Base-by-base conservation (phyloP, 176 grass and related monocot species). In the Carex myosuroides region DNA sequence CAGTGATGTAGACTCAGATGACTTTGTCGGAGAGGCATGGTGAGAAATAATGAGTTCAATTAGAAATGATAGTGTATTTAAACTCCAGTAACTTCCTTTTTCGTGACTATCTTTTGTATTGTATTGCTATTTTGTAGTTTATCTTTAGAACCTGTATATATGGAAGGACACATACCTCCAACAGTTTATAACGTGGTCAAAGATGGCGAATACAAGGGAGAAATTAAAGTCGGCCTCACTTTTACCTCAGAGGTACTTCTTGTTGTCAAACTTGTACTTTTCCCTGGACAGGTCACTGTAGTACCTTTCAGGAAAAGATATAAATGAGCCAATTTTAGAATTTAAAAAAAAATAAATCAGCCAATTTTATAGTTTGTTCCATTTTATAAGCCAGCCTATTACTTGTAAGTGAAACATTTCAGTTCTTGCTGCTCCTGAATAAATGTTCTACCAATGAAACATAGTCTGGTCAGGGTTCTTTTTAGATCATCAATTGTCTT, bases 141-240 rank as follows among this genome's bases (percentile, higher is more conserved):
- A 64, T 75, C 87, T 13, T 65, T 95, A 70, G 86, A 92, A 60
- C 50, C 91, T 8, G 82, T 98, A 37, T 77, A 93, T 58, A 79
- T 73, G 73, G 86, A 93, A 86, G 86, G 89, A 53, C 93, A 83
- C 56, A 64, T 98, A 57, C 91, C 88, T 20, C 85, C 93, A 2
- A 66, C 85, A 14, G 84, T 83, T 75, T 89, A 95, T 79, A 90
- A 72, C 33, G 86, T 98, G 18, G 87, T 98, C 22, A 93, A 95
- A 69, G 92, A 93, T 39, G 88, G 93, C 46, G 82, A 88, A 56
- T 98, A 89, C 42, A 61, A 77, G 35, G 93, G 93, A 41, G 96
- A 93, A 84, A 92, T 98, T 64, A 95, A 95, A 90, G 39, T 98
- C 54, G 92, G 88, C 42, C 91, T 98, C 79, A 88, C 92, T 70